phyloP scores from a whole-genome alignment of 352 stramenopile species.

The Globisporangium cylindrosporum region DNA sequence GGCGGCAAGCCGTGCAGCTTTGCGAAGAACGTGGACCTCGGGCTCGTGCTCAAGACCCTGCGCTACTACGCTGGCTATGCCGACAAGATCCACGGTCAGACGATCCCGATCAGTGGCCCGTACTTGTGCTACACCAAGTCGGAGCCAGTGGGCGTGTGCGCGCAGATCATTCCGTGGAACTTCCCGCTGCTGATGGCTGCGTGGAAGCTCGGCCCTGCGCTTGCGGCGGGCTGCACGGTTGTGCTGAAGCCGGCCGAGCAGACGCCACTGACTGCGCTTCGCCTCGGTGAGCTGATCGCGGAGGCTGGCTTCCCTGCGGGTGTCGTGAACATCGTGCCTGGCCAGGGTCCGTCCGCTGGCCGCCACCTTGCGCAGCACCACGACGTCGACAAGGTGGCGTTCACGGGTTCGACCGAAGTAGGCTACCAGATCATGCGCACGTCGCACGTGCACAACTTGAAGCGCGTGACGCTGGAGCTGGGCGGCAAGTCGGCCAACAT shows the following conservation, averaged over 20 bases:
- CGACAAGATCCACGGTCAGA: slow-evolving; percentile 74
- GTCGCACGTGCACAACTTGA: slow-evolving; percentile 61
- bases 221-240: slow-evolving; percentile 89
- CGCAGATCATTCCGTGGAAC: slow-evolving; percentile 96
- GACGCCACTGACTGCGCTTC: slow-evolving; percentile 91
- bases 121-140: slow-evolving; percentile 60
- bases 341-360: slow-evolving; percentile 34
- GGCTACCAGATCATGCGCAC: slow-evolving; percentile 63
- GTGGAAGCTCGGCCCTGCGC: slow-evolving; percentile 87
- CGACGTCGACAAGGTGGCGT: slow-evolving; percentile 80
- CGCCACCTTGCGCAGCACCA: slow-evolving; percentile 44
- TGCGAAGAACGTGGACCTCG: slow-evolving; percentile 76
- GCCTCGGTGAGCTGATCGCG: slow-evolving; percentile 76
- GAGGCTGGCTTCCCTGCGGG: slow-evolving; percentile 71
- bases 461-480: slow-evolving; percentile 69
- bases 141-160: slow-evolving; percentile 84
- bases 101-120: slow-evolving; percentile 47
- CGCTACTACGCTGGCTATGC: slow-evolving; percentile 93
- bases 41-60: slow-evolving; percentile 77
- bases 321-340: slow-evolving; percentile 82
- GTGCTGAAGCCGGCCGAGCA: slow-evolving; percentile 94
- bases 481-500: slow-evolving; percentile 81
- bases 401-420: slow-evolving; percentile 67
- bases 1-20: slow-evolving; percentile 92
- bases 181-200: slow-evolving; percentile 96